Base-by-base conservation (phyloP, 208 protist species). In the Leishmania tropica region DNA sequence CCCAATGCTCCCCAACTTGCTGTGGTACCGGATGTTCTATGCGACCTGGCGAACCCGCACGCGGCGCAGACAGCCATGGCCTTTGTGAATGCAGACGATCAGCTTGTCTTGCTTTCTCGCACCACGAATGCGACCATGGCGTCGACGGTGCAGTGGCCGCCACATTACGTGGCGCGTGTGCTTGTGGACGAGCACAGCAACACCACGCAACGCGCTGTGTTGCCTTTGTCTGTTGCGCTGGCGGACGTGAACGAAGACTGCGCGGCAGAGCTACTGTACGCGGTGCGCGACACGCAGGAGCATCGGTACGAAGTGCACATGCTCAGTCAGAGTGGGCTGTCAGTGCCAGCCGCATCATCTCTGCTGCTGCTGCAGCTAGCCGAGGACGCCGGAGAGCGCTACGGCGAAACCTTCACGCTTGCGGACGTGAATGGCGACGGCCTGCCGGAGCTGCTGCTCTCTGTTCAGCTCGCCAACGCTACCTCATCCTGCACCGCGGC, bases 171-270 rank as follows among this genome's bases (percentile, higher is more conserved):
- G 19, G 53, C 81, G 10, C 81, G 47, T 31, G 40, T 81, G 13
- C 76, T 85, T 6, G 81, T 51, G 1, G 77, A 85, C 42, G 71
- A 68, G 76, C 40, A 60, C 42, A 83, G 70, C 53, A 53, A 0
- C 37, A 7, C 56, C 1, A 65, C 70, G 5, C 40, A 42, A 8
- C 79, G 83, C 1, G 67, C 28, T 35, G 70, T 87, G 74, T 37
- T 83, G 54, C 83, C 83, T 6, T 79, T 91, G 4, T 89, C 88
- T 42, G 64, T 95, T 24, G 54, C 78, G 21, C 62, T 86, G 40
- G 88, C 83, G 1, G 92, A 94, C 58, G 85, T 95, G 7, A 87
- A 94, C 75, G 92, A 87, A n/a, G 92, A 95, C 83, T 93, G 90
- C 76, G 80, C 54, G 19, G 81, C 85, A 28, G 92, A 95, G 76